These are phyloP conservation scores for Grosmannia penicillata DNA, from an alignment of 2,329 filamentous ascomycete species.

Conservation along the genomic window DNA sequence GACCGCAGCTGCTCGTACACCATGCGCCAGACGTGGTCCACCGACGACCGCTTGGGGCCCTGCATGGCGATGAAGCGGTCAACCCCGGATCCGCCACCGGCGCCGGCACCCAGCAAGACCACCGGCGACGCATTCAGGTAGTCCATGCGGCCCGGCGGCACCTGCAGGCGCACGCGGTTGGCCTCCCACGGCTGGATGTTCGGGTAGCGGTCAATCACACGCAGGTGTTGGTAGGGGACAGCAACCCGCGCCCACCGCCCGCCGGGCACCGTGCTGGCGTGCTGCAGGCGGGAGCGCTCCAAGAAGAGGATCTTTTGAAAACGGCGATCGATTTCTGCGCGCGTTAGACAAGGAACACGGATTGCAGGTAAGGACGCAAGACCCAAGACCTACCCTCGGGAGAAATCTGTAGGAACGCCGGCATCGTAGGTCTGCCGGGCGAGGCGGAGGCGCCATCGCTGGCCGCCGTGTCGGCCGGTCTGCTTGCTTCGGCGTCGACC, in stretches of 20 bases:
- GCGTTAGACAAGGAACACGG: slow-evolving; percentile 3
- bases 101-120: slow-evolving; percentile 24
- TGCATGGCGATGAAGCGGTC: slow-evolving; percentile 80
- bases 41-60: slow-evolving; percentile 65
- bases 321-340: slow-evolving; percentile 31
- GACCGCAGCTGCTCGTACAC: slow-evolving; percentile 60
- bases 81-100: slow-evolving; percentile 15
- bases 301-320: slow-evolving; percentile 39
- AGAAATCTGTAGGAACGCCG: slow-evolving; percentile 6
- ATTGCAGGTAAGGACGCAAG: background rate
- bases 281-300: slow-evolving; percentile 32
- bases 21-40: slow-evolving; percentile 91
- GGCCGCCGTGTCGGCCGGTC: no score
- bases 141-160: slow-evolving; percentile 57
- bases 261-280: slow-evolving; percentile 22
- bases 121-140: slow-evolving; percentile 77
- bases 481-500: background rate
- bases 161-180: slow-evolving; percentile 68
- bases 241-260: slow-evolving; percentile 35
- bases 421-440: slow-evolving; percentile 15
- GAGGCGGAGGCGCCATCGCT: no score
- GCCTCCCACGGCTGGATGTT: slow-evolving; percentile 86
- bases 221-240: slow-evolving; percentile 36
- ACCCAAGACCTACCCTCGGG: slow-evolving; percentile 26
- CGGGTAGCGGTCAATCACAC: slow-evolving; percentile 63